Conservation (phyloP, 371 early-diverging fungal species). For the Zopfochytrium polystomum region DNA sequence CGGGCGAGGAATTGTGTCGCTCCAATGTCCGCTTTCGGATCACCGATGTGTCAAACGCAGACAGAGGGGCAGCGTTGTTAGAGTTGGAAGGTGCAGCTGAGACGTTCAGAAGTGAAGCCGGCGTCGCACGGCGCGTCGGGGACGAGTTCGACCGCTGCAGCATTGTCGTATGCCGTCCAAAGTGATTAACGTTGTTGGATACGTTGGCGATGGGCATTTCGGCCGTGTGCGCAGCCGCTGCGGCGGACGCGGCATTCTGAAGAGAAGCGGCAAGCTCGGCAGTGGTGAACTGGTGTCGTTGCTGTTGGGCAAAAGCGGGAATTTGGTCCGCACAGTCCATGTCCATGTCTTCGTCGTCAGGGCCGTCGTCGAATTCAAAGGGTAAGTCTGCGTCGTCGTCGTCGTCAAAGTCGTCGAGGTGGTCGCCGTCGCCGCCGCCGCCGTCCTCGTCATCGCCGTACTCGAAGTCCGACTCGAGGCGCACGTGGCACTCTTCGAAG, state of each 20-base stretch:
- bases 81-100: too few relatives aligned
- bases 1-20: too few relatives aligned
- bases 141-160: too few relatives aligned
- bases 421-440: too few relatives aligned
- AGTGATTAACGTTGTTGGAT: too few relatives aligned
- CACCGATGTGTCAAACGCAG: too few relatives aligned
- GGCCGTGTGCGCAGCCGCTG: constrained; percentile 11
- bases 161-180: too few relatives aligned
- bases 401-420: not conserved
- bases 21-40: too few relatives aligned
- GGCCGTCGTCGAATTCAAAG: constrained; percentile 12
- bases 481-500: constrained; percentile 89
- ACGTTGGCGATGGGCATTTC: constrained; percentile 12
- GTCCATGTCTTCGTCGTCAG: constrained; percentile 23
- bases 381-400: constrained; percentile 21
- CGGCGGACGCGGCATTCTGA: not conserved
- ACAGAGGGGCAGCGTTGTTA: too few relatives aligned
- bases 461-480: constrained; percentile 69
- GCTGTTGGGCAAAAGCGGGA: constrained; percentile 9
- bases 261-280: not conserved
- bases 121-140: too few relatives aligned
- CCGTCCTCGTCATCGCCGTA: constrained; percentile 37
- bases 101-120: too few relatives aligned
- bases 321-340: constrained; percentile 24
- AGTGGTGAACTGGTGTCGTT: constrained; percentile 15